Percentiles rank a stretch among this genome's conserved stretches.
These are phyloP conservation scores for Aspergillus viridinutans DNA, from an alignment of 2,329 filamentous ascomycete genomes.

Conservation along the genomic window DNA sequence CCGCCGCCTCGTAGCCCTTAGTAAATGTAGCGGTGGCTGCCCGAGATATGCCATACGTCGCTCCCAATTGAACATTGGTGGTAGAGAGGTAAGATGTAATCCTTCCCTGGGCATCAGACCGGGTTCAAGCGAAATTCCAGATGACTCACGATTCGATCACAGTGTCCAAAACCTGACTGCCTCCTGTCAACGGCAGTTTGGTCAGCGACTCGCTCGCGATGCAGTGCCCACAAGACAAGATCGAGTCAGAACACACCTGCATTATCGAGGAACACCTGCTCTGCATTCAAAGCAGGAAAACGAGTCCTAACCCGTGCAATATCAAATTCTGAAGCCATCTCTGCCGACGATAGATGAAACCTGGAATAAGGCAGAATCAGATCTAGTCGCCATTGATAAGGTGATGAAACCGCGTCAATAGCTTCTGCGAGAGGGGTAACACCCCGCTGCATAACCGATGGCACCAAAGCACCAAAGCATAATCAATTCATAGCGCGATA, in stretches of 20 bases:
- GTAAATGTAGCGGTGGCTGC: conserved; percentile 57
- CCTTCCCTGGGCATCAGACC: conserved; percentile 31
- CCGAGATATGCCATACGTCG: conserved; percentile 60
- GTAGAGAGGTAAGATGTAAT: conserved; percentile 63
- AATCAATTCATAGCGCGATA: not conserved
- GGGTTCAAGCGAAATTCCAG: not conserved
- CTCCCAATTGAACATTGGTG: conserved; percentile 72
- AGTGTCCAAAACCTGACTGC: conserved; percentile 63
- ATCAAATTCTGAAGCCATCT: conserved; percentile 44
- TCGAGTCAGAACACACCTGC: conserved; percentile 31
- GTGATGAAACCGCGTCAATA: not conserved
- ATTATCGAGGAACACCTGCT: conserved; percentile 73
- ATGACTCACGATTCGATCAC: conserved; percentile 61
- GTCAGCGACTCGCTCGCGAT: not conserved
- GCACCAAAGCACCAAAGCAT: not conserved
- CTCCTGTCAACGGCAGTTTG: conserved; percentile 42
- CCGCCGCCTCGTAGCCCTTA: conserved; percentile 60
- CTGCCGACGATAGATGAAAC: conserved; percentile 4
- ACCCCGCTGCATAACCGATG: not conserved
- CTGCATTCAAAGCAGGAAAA: conserved; percentile 64
- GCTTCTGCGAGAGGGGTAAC: not conserved
- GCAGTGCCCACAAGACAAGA: not conserved
- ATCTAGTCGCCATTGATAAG: not conserved
- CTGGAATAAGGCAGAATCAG: not conserved
- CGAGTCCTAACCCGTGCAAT: conserved; percentile 53